phyloP scores from a whole-genome alignment of 371 early-diverging fungal genomes.

The Mortierella sp. region DNA sequence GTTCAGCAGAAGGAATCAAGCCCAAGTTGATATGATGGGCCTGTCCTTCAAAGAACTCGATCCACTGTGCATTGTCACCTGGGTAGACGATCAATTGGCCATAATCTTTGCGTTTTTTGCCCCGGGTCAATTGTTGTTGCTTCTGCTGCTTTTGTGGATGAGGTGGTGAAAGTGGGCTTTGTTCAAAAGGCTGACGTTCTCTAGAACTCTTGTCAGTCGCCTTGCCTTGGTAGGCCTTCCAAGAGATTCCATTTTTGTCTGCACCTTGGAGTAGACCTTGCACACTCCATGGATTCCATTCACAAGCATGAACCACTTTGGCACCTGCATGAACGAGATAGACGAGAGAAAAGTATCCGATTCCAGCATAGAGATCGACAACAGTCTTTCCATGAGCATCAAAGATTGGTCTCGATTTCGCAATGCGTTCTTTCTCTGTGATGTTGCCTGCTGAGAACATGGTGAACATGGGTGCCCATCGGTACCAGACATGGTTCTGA shows the following conservation, averaged over 20 bases:
- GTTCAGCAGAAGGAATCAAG: slow-evolving; percentile 55
- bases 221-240: slow-evolving; percentile 15
- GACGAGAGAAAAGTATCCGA: slow-evolving; percentile 58
- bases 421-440: slow-evolving; percentile 56
- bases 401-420: slow-evolving; percentile 46
- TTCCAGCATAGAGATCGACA: slow-evolving; percentile 58
- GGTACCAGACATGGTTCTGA: slow-evolving; percentile 57
- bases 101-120: slow-evolving; percentile 15
- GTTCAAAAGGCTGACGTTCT: not conserved
- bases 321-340: slow-evolving; percentile 55
- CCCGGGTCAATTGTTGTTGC: not conserved
- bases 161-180: no score
- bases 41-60: slow-evolving; percentile 42
- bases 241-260: slow-evolving; percentile 28
- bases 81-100: slow-evolving; percentile 47
- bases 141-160: not conserved
- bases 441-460: slow-evolving; percentile 61
- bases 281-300: slow-evolving; percentile 59
- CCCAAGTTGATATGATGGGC: slow-evolving; percentile 60
- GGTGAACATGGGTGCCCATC: slow-evolving; percentile 58
- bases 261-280: slow-evolving; percentile 54
- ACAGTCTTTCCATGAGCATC: slow-evolving; percentile 39
- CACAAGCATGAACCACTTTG: slow-evolving; percentile 56
- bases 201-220: not conserved
- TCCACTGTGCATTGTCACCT: slow-evolving; percentile 54